Percentiles rank a stretch among this genome's conserved stretches.
Conservation (phyloP, 2,329 filamentous ascomycete genomes). For the Neofusicoccum laricinum region DNA sequence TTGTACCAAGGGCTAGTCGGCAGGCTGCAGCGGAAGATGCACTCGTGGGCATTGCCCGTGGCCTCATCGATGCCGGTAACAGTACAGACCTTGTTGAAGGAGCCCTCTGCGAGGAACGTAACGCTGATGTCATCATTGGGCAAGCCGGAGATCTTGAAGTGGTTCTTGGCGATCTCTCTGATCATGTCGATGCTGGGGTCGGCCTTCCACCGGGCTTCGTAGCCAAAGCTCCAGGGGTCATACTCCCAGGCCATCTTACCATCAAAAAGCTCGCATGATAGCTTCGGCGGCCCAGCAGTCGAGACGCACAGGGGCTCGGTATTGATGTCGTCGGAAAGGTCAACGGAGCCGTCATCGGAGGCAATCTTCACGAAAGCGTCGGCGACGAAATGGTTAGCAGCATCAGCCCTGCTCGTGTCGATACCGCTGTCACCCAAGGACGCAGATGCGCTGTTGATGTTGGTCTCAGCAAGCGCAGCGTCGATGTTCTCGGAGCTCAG, state of each 20-base stretch:
- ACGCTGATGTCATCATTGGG: neutral
- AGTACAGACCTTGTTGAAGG: slow-evolving; percentile 22
- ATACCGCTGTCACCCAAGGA: neutral
- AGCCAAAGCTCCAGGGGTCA: neutral
- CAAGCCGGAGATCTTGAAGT: slow-evolving; percentile 9
- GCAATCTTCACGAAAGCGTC: no score
- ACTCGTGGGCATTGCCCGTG: neutral
- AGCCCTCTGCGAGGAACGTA: slow-evolving; percentile 18
- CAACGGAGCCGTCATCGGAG: no score
- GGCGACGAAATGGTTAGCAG: no score
- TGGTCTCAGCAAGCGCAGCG: neutral
- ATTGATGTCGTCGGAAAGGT: no score
- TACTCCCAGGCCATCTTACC: neutral
- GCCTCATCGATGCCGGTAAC: neutral
- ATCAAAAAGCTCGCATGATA: neutral
- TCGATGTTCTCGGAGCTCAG: no score
- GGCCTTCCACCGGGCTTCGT: slow-evolving; percentile 17
- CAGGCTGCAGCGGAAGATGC: slow-evolving; percentile 29
- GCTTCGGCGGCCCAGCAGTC: neutral
- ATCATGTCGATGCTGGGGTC: slow-evolving; percentile 17
- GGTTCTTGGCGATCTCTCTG: neutral
- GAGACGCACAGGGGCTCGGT: neutral
- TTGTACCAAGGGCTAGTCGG: slow-evolving; percentile 23
- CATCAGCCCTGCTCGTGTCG: neutral
- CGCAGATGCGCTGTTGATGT: no score